phyloP scores from a whole-genome alignment of 169 alveolate species.

The Cryptosporidium xiaoi region DNA sequence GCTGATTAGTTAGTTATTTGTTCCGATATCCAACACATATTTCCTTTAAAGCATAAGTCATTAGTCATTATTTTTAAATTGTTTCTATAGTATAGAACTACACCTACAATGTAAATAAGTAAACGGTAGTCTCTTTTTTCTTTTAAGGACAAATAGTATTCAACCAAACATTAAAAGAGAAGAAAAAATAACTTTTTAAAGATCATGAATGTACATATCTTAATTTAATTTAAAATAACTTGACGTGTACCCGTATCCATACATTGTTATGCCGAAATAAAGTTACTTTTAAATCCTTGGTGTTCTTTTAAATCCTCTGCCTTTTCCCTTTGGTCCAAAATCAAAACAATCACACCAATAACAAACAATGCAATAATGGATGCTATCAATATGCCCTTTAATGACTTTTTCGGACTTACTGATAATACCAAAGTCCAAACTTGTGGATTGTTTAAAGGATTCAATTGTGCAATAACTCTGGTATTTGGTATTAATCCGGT shows the following conservation, averaged over 20 bases:
- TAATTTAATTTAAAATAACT: too few species aligned
- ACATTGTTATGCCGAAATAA: conserved; percentile 48
- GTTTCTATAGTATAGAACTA: too few species aligned
- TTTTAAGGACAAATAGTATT: too few species aligned
- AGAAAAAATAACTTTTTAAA: too few species aligned
- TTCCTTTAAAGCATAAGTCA: too few species aligned
- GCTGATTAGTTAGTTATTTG: too few species aligned
- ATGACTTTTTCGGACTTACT: conserved; percentile 53
- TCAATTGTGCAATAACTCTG: conserved; percentile 44
- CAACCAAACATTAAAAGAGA: too few species aligned
- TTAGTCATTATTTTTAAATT: too few species aligned
- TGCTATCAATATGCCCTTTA: conserved; percentile 32
- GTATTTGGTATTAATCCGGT: conserved; percentile 71
- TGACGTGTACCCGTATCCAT: neutral
- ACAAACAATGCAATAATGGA: conserved; percentile 27
- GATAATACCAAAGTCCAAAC: conserved; percentile 64
- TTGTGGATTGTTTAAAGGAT: conserved; percentile 35
- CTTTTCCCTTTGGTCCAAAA: conserved; percentile 53
- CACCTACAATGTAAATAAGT: too few species aligned
- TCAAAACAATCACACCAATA: conserved; percentile 32
- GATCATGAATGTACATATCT: too few species aligned
- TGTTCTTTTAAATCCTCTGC: conserved; percentile 68
- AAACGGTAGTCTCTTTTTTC: too few species aligned
- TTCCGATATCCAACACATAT: too few species aligned
- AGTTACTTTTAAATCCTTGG: conserved; percentile 57